Evolutionary conservation across 495 filamentous ascomycete genomes (phyloP).

Genomic region (Talaromyces trachyspermus): DNA sequence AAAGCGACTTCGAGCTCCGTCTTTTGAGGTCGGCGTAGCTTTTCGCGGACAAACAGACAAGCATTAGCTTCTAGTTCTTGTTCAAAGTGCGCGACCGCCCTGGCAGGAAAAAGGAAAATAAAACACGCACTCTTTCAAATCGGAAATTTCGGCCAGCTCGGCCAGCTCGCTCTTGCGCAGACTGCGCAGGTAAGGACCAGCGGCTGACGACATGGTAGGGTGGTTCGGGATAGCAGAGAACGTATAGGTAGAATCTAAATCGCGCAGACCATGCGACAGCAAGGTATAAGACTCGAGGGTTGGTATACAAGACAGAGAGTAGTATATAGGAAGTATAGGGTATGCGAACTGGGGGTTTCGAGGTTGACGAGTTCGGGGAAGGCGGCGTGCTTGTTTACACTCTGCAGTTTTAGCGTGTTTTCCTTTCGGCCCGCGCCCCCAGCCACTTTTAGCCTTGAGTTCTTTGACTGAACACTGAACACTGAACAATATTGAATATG

Average conservation of each 20-base stretch:
- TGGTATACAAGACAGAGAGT: slow-evolving; percentile 2
- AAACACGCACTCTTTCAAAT: slow-evolving; percentile 61
- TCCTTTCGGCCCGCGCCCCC: background rate
- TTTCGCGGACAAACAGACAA: slow-evolving; percentile 14
- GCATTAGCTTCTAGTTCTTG: slow-evolving; percentile 7
- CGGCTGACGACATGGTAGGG: slow-evolving; percentile 21
- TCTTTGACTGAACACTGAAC: too few relatives aligned
- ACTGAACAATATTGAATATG: too few relatives aligned
- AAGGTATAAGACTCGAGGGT: slow-evolving; percentile 11
- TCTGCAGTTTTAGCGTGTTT: slow-evolving; percentile 8
- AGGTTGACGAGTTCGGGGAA: background rate
- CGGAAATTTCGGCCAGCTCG: slow-evolving; percentile 65
- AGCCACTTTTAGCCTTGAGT: slow-evolving; percentile 1
- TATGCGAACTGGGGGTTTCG: background rate
- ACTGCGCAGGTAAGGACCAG: slow-evolving; percentile 64
- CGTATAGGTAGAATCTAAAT: slow-evolving; percentile 23
- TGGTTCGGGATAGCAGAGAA: background rate
- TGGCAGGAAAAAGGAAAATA: too few relatives aligned
- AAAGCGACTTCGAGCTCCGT: slow-evolving; percentile 71
- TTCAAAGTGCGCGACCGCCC: slow-evolving; percentile 8
- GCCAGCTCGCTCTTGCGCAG: slow-evolving; percentile 78
- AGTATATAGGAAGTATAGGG: slow-evolving; percentile 14
- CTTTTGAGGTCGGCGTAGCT: slow-evolving; percentile 72
- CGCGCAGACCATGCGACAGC: slow-evolving; percentile 41
- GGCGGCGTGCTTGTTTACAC: slow-evolving; percentile 8